phyloP scores from a whole-genome alignment of 768 basidiomycete genomes.

The Coprinopsis strossmayeri region DNA sequence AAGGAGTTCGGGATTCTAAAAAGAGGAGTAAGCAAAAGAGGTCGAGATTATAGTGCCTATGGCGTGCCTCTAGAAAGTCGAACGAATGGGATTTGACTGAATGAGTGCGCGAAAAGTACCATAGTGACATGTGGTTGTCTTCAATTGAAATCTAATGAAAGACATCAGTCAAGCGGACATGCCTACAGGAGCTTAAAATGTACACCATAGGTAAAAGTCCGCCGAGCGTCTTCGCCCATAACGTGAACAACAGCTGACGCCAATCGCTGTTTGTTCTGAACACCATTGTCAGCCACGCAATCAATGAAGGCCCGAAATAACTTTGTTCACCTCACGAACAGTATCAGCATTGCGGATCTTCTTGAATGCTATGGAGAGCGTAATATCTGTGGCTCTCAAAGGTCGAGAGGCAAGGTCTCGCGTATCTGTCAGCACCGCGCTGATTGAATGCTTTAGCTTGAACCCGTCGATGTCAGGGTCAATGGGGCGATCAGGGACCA shows the following conservation, averaged over 20 bases:
- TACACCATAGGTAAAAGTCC: neutral
- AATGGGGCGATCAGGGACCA: too few species aligned
- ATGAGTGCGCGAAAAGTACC: conserved; percentile 11
- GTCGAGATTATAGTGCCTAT: neutral
- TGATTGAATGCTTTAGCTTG: too few species aligned
- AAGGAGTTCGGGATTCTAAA: neutral
- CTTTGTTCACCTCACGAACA: too few species aligned
- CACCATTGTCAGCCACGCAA: too few species aligned
- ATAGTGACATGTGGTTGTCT: neutral
- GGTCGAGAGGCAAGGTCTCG: too few species aligned
- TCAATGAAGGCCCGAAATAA: too few species aligned
- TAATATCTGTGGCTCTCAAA: too few species aligned
- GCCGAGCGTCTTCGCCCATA: neutral
- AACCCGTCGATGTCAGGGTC: too few species aligned
- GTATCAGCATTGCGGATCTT: too few species aligned
- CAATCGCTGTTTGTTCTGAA: too few species aligned
- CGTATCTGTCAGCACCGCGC: too few species aligned
- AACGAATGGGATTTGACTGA: conserved; percentile 5
- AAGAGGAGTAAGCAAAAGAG: neutral
- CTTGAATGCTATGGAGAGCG: too few species aligned
- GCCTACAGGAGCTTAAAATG: neutral
- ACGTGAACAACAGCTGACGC: neutral
- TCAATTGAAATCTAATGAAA: conserved; percentile 6
- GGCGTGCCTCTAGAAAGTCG: neutral
- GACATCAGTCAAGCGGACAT: neutral